Conservation (phyloP, 1,139 yeast species). For the Scheffersomyces cryptocercus region DNA sequence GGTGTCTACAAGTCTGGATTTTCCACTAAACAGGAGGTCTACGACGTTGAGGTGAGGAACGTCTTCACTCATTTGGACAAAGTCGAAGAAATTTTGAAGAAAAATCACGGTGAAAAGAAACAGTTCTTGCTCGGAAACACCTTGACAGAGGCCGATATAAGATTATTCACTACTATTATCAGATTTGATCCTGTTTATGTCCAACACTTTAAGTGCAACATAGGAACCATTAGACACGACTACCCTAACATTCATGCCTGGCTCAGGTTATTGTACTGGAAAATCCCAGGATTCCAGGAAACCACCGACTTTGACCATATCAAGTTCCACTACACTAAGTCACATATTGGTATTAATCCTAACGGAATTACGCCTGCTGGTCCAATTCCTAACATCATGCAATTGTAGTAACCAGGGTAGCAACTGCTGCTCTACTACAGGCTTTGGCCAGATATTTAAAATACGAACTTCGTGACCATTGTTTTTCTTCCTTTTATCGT, state of each 20-base stretch:
- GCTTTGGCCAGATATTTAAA: too few relatives aligned
- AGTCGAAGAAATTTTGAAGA: constrained; percentile 63
- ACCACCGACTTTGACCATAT: constrained; percentile 90
- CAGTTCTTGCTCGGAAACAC: constrained; percentile 62
- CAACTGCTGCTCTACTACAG: too few relatives aligned
- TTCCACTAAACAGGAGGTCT: constrained; percentile 81
- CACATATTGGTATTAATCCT: constrained; percentile 82
- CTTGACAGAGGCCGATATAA: constrained; percentile 86
- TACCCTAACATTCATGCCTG: constrained; percentile 80
- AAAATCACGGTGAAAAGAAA: constrained; percentile 38
- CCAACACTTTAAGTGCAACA: constrained; percentile 92
- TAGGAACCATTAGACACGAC: constrained; percentile 76
- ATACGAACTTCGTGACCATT: too few relatives aligned
- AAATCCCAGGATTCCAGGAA: constrained; percentile 67
- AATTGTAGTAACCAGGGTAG: constrained; percentile 13
- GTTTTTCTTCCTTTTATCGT: too few relatives aligned
- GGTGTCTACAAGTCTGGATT: constrained; percentile 96
- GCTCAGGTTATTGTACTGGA: constrained; percentile 86
- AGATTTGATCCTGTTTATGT: constrained; percentile 91
- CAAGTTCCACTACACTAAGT: constrained; percentile 83
- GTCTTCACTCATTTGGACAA: constrained; percentile 74
- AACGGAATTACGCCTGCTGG: constrained; percentile 84
- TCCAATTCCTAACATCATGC: constrained; percentile 73
- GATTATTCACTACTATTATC: constrained; percentile 77
- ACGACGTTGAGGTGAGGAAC: constrained; percentile 66